These are phyloP conservation scores for Trichoderma afroharzianum DNA, from an alignment of 2,329 filamentous ascomycete species.

Conservation along the genomic window DNA sequence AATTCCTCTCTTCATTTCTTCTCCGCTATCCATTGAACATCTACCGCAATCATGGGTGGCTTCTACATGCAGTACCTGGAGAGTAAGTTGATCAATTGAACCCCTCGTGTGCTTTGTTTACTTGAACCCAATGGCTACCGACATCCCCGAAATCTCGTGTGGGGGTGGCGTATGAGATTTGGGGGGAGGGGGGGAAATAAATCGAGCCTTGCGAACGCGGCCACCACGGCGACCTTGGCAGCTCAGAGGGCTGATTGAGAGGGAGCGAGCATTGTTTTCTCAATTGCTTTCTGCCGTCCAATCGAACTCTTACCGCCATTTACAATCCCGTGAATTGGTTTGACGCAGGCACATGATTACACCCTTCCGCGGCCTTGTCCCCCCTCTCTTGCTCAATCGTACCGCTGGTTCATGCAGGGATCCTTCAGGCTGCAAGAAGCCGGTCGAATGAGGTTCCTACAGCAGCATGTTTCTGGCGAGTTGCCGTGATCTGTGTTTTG, in stretches of 20 bases:
- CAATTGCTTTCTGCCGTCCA: neutral
- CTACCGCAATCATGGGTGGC: conserved; percentile 51
- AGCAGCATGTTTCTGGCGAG: conserved; percentile 27
- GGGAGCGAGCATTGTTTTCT: neutral
- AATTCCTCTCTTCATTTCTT: neutral
- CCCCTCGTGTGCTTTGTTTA: conserved; percentile 12
- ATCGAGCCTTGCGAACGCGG: neutral
- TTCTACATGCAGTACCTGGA: conserved; percentile 72
- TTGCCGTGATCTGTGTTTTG: neutral
- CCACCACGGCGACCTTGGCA: conserved; percentile 11
- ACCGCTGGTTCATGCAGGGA: neutral
- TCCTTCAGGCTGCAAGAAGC: conserved; percentile 12
- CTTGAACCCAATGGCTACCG: conserved; percentile 22
- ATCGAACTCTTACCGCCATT: neutral
- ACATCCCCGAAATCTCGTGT: conserved; percentile 18
- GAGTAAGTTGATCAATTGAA: conserved; percentile 54
- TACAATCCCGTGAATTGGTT: neutral
- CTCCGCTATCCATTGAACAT: neutral
- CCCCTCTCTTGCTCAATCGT: neutral
- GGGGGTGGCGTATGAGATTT: conserved; percentile 16
- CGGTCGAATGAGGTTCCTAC: conserved; percentile 31
- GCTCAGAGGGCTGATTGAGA: neutral
- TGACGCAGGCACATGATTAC: neutral
- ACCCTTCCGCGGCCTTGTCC: neutral
- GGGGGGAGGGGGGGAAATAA: neutral